Evolutionary conservation across 345 rosid species (phyloP).

Genomic region (Salix exigua): DNA sequence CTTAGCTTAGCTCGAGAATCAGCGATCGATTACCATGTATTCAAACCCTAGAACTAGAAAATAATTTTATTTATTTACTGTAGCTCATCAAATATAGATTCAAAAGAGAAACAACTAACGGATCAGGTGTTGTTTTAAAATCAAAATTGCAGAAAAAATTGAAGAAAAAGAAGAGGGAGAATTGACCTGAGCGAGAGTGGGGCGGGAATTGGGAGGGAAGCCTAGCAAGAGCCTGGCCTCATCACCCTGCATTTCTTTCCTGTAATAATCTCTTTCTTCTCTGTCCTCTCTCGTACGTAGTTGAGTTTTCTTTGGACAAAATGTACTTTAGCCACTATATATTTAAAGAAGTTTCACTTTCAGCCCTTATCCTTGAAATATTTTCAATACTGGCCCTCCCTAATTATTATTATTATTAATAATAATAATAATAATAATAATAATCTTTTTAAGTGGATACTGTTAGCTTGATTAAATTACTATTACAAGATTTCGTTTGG

Average conservation of each 20-base stretch:
- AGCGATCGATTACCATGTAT: background rate
- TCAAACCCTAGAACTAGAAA: background rate
- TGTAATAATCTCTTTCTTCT: background rate
- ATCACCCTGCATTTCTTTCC: slow-evolving; percentile 57
- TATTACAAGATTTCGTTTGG: too few relatives aligned
- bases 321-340: too few relatives aligned
- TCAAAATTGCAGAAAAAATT: background rate
- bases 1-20: background rate
- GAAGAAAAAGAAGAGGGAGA: background rate
- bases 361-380: too few relatives aligned
- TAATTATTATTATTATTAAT: too few relatives aligned
- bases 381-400: too few relatives aligned
- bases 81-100: background rate
- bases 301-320: too few relatives aligned
- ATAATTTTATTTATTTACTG: background rate
- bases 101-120: background rate
- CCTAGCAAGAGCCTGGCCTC: slow-evolving; percentile 76
- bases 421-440: too few relatives aligned
- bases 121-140: background rate
- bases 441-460: too few relatives aligned
- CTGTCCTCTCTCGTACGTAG: background rate
- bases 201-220: slow-evolving; percentile 63
- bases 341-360: too few relatives aligned
- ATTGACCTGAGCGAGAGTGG: slow-evolving; percentile 57
- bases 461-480: too few relatives aligned